Conservation (phyloP, 352 stramenopile genomes). For the Phytophthora pluvialis region DNA sequence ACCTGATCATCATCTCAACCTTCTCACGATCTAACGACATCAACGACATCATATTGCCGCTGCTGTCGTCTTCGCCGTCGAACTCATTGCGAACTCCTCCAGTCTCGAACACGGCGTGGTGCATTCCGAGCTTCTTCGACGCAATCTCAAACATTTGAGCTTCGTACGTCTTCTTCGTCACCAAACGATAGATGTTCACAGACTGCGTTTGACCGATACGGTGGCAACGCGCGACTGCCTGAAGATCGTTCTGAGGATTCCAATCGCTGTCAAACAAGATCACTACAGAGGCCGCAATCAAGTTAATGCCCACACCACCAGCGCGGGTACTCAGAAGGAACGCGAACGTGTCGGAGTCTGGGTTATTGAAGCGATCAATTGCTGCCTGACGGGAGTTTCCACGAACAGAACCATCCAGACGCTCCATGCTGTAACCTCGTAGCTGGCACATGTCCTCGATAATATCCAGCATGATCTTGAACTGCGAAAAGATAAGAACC, state of each 20-base stretch:
- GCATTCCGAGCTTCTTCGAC: conserved; percentile 98
- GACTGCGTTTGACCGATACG: conserved; percentile 99
- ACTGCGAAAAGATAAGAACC: conserved; percentile 99
- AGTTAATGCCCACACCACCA: conserved; percentile 97
- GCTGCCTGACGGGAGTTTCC: conserved; percentile 98
- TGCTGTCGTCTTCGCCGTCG: conserved; percentile 94
- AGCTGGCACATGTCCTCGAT: conserved; percentile 91
- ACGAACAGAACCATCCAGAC: conserved; percentile 96
- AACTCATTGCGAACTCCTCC: conserved; percentile 92
- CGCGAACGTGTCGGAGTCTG: conserved; percentile 94
- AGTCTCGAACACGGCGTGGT: conserved; percentile 98
- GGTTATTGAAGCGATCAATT: conserved; percentile 98
- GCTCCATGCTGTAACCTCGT: conserved; percentile 90
- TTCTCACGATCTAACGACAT: conserved; percentile 97
- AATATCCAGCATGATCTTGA: conserved; percentile 99
- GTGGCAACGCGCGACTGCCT: conserved; percentile 98
- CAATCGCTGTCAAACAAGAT: conserved; percentile 96
- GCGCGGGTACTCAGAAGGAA: conserved; percentile 97
- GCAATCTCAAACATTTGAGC: conserved; percentile 99
- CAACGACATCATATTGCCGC: conserved; percentile 91
- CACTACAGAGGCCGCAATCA: conserved; percentile 90
- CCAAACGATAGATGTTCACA: conserved; percentile 99
- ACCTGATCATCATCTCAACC: conserved; percentile 98
- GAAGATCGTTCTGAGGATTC: conserved; percentile 99
- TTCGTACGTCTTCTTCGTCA: conserved; percentile 99